Percentiles rank a stretch among this genome's conserved stretches.
Evolutionary conservation across 2,329 filamentous ascomycete species (phyloP).

Genomic region (Colletotrichum sp.): DNA sequence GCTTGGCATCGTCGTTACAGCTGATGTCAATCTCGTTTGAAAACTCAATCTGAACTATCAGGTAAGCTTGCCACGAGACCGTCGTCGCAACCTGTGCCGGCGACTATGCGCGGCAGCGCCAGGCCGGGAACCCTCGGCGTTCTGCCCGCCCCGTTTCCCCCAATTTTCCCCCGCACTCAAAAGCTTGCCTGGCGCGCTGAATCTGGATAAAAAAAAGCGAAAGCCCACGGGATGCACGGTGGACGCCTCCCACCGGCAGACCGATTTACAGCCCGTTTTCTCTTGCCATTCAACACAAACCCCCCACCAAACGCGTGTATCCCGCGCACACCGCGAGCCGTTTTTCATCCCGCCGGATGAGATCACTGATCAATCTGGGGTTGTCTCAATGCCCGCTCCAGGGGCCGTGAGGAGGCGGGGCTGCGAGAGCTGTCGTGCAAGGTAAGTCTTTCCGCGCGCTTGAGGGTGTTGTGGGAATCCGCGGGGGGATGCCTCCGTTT

Average conservation of each 20-base stretch:
- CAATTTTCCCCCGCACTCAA: not conserved
- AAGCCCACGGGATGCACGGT: not conserved
- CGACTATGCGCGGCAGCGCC: not conserved
- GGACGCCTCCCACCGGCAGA: not conserved
- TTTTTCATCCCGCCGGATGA: not conserved
- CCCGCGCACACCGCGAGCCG: not conserved
- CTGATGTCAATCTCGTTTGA: not conserved
- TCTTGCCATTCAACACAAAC: not conserved
- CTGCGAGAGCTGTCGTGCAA: conserved; percentile 5
- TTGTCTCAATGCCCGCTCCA: not conserved
- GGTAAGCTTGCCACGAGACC: not conserved
- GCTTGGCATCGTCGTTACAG: not conserved
- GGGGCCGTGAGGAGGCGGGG: not conserved
- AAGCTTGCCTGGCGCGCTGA: not conserved
- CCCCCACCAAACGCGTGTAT: not conserved
- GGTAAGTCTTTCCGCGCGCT: not conserved
- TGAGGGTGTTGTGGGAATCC: not conserved
- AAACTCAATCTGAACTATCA: not conserved
- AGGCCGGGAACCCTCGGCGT: not conserved
- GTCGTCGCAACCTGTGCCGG: not conserved
- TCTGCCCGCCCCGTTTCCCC: not conserved
- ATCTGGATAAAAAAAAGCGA: conserved; percentile 2
- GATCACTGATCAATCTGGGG: not conserved
- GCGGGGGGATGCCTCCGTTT: not conserved
- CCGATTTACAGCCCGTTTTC: not conserved